These are phyloP conservation scores for Phyllostachys edulis DNA, from an alignment of 176 grass and related monocot species.

Conservation along the genomic window DNA sequence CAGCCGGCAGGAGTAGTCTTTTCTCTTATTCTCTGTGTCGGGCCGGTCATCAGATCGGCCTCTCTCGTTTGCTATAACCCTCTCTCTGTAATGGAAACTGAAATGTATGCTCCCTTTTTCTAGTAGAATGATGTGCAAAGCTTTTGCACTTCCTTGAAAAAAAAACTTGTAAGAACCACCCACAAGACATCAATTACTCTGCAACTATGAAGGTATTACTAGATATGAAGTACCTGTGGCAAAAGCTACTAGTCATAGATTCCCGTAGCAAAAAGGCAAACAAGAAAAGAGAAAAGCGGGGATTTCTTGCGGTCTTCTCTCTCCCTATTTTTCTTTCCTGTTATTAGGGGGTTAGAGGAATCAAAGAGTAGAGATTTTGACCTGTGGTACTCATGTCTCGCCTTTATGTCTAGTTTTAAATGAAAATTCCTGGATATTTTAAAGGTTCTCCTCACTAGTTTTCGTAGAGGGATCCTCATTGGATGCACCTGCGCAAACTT, in stretches of 20 bases:
- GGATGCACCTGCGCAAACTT: neutral
- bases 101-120: too few species aligned
- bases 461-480: neutral
- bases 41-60: too few species aligned
- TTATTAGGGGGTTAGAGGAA: neutral
- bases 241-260: neutral
- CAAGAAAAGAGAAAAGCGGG: neutral
- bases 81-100: too few species aligned
- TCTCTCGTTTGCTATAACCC: too few species aligned
- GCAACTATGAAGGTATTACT: neutral
- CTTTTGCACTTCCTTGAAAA: too few species aligned
- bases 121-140: too few species aligned
- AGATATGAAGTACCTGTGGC: neutral
- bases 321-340: neutral
- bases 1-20: too few species aligned
- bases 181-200: slow-evolving; percentile 1
- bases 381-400: neutral
- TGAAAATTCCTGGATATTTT: neutral
- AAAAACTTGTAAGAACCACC: neutral
- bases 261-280: neutral
- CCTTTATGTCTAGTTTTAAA: neutral
- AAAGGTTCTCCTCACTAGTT: slow-evolving; percentile 5
- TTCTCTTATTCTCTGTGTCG: too few species aligned
- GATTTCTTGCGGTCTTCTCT: neutral
- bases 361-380: neutral